Evolutionary conservation across 805 yeast species (phyloP).

Genomic region (Barnettozyma californica): DNA sequence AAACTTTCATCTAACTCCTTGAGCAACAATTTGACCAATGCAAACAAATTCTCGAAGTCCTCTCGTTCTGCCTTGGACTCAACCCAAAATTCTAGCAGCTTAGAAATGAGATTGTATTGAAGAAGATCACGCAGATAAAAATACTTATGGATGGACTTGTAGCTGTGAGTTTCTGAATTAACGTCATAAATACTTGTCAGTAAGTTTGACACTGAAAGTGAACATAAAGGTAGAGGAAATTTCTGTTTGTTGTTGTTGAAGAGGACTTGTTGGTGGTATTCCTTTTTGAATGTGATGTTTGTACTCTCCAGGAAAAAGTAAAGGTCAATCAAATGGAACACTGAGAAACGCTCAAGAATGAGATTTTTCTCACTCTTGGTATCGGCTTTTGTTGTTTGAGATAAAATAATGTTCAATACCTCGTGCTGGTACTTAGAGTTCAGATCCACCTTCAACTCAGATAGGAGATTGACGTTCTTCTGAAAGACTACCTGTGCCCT

Average conservation of each 20-base stretch:
- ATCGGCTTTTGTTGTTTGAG: slow-evolving; percentile 14
- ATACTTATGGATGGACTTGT: slow-evolving; percentile 35
- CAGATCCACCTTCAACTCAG: slow-evolving; percentile 14
- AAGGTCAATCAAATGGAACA: slow-evolving; percentile 49
- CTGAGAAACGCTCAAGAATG: slow-evolving; percentile 39
- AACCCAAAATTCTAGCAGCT: slow-evolving; percentile 60
- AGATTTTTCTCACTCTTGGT: slow-evolving; percentile 23
- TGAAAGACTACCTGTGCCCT: slow-evolving; percentile 9
- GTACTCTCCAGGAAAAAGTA: slow-evolving; percentile 50
- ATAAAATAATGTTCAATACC: slow-evolving; percentile 5
- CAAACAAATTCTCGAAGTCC: slow-evolving; percentile 47
- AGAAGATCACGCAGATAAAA: slow-evolving; percentile 49
- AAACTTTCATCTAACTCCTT: slow-evolving; percentile 25
- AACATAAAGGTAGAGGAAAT: slow-evolving; percentile 30
- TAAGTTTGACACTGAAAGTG: slow-evolving; percentile 24
- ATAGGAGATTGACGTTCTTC: slow-evolving; percentile 12
- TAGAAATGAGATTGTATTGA: slow-evolving; percentile 50
- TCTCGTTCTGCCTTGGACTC: slow-evolving; percentile 48
- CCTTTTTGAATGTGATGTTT: slow-evolving; percentile 55
- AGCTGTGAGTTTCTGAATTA: slow-evolving; percentile 13
- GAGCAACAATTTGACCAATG: slow-evolving; percentile 37
- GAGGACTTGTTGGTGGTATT: slow-evolving; percentile 58
- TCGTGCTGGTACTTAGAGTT: slow-evolving; percentile 18
- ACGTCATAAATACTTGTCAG: slow-evolving; percentile 22
- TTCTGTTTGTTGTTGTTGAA: slow-evolving; percentile 54